These are phyloP conservation scores for Stramenopiles sp. DNA, from an alignment of 352 stramenopile genomes.

Conservation along the genomic window DNA sequence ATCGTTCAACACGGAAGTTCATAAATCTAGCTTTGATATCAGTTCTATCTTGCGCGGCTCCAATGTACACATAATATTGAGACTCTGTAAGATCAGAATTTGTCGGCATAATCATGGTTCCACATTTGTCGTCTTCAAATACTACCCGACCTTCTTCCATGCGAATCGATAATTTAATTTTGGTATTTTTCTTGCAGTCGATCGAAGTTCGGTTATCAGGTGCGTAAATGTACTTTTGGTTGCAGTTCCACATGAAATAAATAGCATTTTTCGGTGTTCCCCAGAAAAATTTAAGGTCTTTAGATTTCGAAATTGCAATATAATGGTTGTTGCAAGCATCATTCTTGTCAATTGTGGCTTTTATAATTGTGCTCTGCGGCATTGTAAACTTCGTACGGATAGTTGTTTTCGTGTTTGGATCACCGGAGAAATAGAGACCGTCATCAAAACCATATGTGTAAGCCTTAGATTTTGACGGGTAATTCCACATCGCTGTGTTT, in stretches of 20 bases:
- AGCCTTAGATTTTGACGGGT: background rate
- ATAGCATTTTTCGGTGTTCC: background rate
- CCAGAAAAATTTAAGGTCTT: background rate
- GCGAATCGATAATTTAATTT: background rate
- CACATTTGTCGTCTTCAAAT: slow-evolving; percentile 1
- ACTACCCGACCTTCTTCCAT: background rate
- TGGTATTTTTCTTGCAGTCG: background rate
- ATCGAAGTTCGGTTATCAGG: background rate
- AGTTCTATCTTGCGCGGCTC: background rate
- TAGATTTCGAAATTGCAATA: background rate
- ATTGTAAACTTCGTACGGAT: background rate
- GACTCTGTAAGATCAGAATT: background rate
- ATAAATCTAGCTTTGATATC: background rate
- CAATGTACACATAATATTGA: background rate
- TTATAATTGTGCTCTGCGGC: background rate
- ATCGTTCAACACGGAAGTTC: background rate
- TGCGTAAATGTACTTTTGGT: background rate
- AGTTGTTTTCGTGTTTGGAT: background rate
- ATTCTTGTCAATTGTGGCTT: background rate
- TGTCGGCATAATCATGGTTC: background rate
- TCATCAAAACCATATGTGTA: background rate
- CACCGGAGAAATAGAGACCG: background rate
- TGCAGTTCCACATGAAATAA: slow-evolving; percentile 7
- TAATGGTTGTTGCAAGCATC: background rate
- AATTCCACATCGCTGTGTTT: background rate